These are phyloP conservation scores for Dipteronia sinensis DNA, from an alignment of 345 rosid genomes.

Conservation along the genomic window DNA sequence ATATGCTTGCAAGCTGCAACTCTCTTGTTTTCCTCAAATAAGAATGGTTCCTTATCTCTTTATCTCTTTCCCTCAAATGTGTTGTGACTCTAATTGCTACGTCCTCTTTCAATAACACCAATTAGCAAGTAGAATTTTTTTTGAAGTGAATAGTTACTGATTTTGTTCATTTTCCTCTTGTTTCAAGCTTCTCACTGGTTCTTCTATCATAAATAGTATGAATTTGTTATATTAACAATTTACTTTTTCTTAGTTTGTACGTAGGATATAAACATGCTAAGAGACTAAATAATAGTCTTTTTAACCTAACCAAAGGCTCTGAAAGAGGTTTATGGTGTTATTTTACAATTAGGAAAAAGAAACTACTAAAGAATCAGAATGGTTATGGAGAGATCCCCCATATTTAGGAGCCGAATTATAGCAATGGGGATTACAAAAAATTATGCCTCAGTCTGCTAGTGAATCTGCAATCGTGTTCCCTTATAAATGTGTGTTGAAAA, in stretches of 20 bases:
- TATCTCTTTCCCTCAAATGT: background rate
- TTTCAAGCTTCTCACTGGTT: background rate
- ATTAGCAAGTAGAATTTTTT: background rate
- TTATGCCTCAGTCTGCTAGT: background rate
- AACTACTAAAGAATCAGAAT: background rate
- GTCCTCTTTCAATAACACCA: background rate
- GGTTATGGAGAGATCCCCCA: background rate
- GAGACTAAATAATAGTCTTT: no score
- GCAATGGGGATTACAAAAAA: background rate
- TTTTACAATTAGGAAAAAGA: no score
- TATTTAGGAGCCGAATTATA: background rate
- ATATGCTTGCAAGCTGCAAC: no score
- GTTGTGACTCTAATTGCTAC: background rate
- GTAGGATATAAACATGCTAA: background rate
- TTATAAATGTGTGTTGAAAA: no score
- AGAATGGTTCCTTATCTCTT: no score
- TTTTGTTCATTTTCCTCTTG: background rate
- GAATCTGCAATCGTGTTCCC: no score
- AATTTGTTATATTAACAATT: background rate
- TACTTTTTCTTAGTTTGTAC: background rate
- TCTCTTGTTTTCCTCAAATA: no score
- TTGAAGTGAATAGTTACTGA: background rate
- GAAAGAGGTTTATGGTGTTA: no score
- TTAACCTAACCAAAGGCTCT: no score
- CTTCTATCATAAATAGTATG: background rate